phyloP scores from a whole-genome alignment of 2,329 filamentous ascomycete genomes.

The Hawksworthiomyces lignivorus region DNA sequence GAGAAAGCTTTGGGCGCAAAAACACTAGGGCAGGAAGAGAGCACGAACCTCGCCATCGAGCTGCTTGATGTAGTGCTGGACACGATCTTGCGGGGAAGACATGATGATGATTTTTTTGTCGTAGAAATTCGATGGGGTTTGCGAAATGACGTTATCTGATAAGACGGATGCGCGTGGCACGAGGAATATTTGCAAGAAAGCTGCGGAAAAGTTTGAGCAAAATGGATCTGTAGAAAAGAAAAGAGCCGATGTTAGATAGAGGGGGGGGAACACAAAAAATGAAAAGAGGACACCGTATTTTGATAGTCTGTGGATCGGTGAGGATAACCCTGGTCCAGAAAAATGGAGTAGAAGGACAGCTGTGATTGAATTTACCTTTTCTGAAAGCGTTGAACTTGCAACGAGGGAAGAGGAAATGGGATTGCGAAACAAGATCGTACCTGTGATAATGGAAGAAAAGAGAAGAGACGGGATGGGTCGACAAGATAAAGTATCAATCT shows the following conservation, averaged over 20 bases:
- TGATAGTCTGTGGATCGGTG: no score
- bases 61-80: constrained; percentile 67
- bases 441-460: constrained; percentile 4
- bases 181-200: no score
- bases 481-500: no score
- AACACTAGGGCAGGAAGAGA: no score
- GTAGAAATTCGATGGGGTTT: not conserved
- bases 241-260: constrained; percentile 5
- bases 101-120: constrained; percentile 37
- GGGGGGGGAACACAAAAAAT: not conserved
- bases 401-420: not conserved
- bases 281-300: constrained; percentile 12
- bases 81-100: constrained; percentile 67
- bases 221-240: constrained; percentile 3
- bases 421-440: not conserved
- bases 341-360: not conserved
- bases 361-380: no score
- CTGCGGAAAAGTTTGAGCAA: not conserved
- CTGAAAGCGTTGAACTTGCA: constrained; percentile 8
- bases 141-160: constrained; percentile 2
- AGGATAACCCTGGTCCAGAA: no score
- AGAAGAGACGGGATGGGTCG: not conserved
- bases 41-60: constrained; percentile 73
- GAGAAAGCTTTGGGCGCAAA: no score
- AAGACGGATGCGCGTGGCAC: no score